These are phyloP conservation scores for Tuber microsphaerosporum DNA, from an alignment of 495 filamentous ascomycete genomes.

Conservation along the genomic window DNA sequence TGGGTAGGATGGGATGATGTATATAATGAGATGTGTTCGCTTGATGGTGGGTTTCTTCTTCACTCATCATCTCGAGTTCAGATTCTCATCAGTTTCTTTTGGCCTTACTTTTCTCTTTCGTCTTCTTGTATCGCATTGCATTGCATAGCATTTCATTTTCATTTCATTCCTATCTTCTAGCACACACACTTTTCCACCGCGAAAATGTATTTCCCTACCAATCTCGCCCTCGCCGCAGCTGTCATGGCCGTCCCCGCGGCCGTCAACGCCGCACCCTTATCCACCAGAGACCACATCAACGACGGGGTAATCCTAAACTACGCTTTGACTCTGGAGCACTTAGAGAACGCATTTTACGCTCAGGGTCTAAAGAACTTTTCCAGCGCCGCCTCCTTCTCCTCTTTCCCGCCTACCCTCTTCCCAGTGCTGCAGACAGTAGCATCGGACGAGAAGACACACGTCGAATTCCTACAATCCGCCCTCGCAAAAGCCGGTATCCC, in stretches of 20 bases:
- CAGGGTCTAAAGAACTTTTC: slow-evolving; percentile 54
- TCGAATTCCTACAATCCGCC: slow-evolving; percentile 49
- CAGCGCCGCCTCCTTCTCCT: slow-evolving; percentile 49
- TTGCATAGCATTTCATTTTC: not conserved
- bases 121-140: not conserved
- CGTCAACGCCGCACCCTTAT: not conserved
- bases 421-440: slow-evolving; percentile 42
- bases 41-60: not conserved
- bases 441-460: slow-evolving; percentile 54
- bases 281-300: not conserved
- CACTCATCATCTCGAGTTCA: not conserved
- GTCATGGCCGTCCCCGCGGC: not conserved
- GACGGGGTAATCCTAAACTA: not conserved
- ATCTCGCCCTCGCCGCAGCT: not conserved
- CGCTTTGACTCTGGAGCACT: slow-evolving; percentile 48
- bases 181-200: not conserved
- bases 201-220: not conserved
- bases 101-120: not conserved
- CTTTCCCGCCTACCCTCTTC: slow-evolving; percentile 15
- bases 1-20: not conserved
- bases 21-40: not conserved
- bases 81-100: not conserved
- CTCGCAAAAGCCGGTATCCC: slow-evolving; percentile 44
- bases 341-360: slow-evolving; percentile 51
- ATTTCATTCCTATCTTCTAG: not conserved